phyloP scores from a whole-genome alignment of 2,329 filamentous ascomycete species.

The Thelonectria blattea region DNA sequence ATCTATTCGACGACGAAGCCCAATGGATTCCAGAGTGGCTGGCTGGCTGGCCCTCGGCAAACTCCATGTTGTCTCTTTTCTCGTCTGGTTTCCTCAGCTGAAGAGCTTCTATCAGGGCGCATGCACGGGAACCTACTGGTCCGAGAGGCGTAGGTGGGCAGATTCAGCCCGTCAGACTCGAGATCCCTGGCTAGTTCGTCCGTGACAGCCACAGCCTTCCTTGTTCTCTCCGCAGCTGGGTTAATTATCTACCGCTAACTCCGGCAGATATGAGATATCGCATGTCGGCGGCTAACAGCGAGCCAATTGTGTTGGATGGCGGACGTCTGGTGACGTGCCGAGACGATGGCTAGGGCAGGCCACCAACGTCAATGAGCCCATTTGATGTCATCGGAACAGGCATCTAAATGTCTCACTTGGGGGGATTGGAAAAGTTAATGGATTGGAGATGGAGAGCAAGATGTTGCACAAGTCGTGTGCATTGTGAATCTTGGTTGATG shows the following conservation, averaged over 20 bases:
- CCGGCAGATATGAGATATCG: background rate
- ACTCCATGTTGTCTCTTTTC: constrained; percentile 1
- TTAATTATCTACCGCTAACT: background rate
- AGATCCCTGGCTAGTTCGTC: background rate
- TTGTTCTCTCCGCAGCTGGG: background rate
- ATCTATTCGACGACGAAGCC: constrained; percentile 18
- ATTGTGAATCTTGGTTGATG: background rate
- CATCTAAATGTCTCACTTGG: background rate
- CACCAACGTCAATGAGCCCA: background rate
- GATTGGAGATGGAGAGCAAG: background rate
- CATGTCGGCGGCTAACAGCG: background rate
- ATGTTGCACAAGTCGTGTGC: background rate
- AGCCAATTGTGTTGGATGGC: background rate
- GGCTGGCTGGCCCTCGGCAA: constrained; percentile 1
- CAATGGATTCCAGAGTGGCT: constrained; percentile 5
- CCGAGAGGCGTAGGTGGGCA: background rate
- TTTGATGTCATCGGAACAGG: background rate
- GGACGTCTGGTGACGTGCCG: background rate
- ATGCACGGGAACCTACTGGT: background rate
- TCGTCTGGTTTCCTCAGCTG: background rate
- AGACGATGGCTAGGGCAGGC: too few species aligned
- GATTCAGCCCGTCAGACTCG: background rate
- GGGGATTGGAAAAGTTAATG: too few species aligned
- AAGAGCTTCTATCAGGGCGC: too few species aligned
- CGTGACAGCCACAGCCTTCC: background rate